A percentile compares a stretch with the other conserved stretches of the same genome.
phyloP scores from a whole-genome alignment of 1,284 basidiomycete genomes.

The Omphalotus olearius region DNA sequence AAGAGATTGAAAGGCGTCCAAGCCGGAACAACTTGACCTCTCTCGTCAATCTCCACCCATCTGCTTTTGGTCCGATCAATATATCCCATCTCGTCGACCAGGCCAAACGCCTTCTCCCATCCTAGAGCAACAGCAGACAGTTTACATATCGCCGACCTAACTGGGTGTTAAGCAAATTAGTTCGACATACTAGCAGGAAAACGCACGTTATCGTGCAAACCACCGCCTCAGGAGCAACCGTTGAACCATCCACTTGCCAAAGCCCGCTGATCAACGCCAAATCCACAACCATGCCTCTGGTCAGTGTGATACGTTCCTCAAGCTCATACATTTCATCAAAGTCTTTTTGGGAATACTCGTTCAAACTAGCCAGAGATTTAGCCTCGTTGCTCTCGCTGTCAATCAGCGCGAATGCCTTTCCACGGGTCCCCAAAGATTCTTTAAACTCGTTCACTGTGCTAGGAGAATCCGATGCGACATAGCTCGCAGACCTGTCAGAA shows the following conservation, averaged over 20 bases:
- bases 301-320: constrained; percentile 41
- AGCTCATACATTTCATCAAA: constrained; percentile 37
- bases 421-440: constrained; percentile 31
- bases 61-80: constrained; percentile 37
- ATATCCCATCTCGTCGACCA: constrained; percentile 27
- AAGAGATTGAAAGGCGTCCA: constrained; percentile 53
- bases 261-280: constrained; percentile 57
- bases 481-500: constrained; percentile 24
- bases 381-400: constrained; percentile 38
- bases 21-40: constrained; percentile 44
- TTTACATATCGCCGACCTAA: constrained; percentile 59
- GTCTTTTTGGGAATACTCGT: constrained; percentile 50
- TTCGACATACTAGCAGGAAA: not conserved
- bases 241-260: constrained; percentile 39
- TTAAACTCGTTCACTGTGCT: constrained; percentile 38
- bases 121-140: constrained; percentile 56
- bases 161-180: not conserved
- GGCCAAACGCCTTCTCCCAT: constrained; percentile 61
- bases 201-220: constrained; percentile 58
- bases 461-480: constrained; percentile 59
- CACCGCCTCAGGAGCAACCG: constrained; percentile 41
- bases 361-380: constrained; percentile 44
- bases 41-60: constrained; percentile 61
- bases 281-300: constrained; percentile 62
- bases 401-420: constrained; percentile 39